Evolutionary conservation across 148 eudicot species (phyloP).

Genomic region (Camellia lanceoleosa): DNA sequence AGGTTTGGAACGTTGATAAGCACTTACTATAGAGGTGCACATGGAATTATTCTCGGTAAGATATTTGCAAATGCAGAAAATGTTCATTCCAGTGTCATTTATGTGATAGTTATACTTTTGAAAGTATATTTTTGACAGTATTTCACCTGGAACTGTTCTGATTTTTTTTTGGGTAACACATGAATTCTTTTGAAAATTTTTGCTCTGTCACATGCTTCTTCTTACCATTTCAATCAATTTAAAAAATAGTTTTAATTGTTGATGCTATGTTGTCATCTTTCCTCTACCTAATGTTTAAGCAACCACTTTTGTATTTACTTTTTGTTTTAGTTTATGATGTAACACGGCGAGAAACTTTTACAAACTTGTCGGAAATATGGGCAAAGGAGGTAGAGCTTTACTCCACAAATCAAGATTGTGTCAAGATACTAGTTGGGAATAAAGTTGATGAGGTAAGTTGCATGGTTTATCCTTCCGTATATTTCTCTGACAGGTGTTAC

Average conservation of each 20-base stretch:
- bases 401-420: constrained; percentile 27
- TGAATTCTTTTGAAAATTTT: no score
- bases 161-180: no score
- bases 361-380: no score
- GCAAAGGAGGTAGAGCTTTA: no score
- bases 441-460: constrained; percentile 58
- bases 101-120: background rate
- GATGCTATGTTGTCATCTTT: background rate
- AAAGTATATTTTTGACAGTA: no score
- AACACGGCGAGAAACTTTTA: no score
- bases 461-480: background rate
- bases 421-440: constrained; percentile 64
- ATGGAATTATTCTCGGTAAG: constrained; percentile 23
- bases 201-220: no score
- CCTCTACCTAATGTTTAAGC: background rate
- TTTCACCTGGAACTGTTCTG: no score
- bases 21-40: constrained; percentile 72
- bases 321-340: constrained; percentile 31
- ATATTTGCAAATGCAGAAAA: background rate
- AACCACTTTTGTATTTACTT: background rate
- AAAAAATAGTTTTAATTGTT: no score
- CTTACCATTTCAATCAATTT: no score
- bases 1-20: constrained; percentile 59
- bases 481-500: background rate
- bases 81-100: background rate